Percentiles rank a stretch among this genome's conserved stretches.
These are phyloP conservation scores for Monilinia aucupariae DNA, from an alignment of 2,329 filamentous ascomycete genomes.

Conservation along the genomic window DNA sequence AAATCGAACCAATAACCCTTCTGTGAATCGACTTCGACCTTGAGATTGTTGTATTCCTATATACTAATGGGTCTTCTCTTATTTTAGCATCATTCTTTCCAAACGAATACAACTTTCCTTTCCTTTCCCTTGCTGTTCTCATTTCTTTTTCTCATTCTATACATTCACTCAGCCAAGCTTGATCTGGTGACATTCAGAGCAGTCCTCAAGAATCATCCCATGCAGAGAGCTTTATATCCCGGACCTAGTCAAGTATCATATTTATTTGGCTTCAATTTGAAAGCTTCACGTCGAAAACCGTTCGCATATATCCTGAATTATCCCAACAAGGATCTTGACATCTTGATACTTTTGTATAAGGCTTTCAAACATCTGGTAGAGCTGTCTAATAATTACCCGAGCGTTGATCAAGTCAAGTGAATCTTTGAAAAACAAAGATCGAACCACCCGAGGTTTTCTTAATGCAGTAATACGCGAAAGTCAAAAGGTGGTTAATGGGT, in stretches of 20 bases:
- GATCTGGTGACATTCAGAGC: background rate
- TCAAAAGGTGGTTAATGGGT: constrained; percentile 2
- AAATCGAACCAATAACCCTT: background rate
- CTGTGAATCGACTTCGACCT: background rate
- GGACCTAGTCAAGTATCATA: constrained; percentile 2
- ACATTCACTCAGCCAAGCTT: constrained; percentile 7
- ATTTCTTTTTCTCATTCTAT: background rate
- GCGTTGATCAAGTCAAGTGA: constrained; percentile 9
- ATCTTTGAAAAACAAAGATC: background rate
- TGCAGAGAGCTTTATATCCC: constrained; percentile 1
- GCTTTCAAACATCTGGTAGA: background rate
- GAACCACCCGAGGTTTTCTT: background rate
- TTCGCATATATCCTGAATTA: background rate
- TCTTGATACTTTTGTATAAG: constrained; percentile 2
- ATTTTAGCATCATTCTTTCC: constrained; percentile 11
- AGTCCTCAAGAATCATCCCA: constrained; percentile 4
- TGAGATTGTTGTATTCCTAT: background rate
- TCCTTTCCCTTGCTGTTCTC: background rate
- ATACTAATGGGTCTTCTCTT: constrained; percentile 7
- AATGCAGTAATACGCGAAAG: constrained; percentile 4
- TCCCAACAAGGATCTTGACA: background rate
- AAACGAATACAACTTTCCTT: background rate
- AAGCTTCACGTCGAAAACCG: background rate
- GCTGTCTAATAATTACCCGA: constrained; percentile 1
- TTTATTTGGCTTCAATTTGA: background rate